Evolutionary conservation across 495 filamentous ascomycete genomes (phyloP).

Genomic region (Rhypophila decipiens): DNA sequence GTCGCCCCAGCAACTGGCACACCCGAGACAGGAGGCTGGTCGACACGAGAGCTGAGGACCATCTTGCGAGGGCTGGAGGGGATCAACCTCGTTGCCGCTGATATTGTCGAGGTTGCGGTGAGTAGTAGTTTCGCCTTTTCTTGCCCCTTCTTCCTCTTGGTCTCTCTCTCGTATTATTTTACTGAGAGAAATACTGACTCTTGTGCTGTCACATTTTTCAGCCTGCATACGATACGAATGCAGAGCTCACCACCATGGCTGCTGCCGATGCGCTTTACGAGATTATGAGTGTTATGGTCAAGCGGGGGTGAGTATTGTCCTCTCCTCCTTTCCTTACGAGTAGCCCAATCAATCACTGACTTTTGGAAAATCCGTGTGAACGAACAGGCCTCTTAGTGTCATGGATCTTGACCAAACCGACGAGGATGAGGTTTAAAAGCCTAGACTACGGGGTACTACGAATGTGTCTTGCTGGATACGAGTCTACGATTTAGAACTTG

Average conservation of each 20-base stretch:
- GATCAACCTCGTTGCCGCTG: slow-evolving; percentile 66
- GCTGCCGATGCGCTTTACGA: slow-evolving; percentile 79
- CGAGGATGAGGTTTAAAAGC: not conserved
- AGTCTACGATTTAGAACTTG: no score
- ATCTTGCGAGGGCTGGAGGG: slow-evolving; percentile 66
- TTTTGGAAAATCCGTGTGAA: no score
- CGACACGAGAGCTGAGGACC: slow-evolving; percentile 63
- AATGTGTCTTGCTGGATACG: no score
- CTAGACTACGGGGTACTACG: no score
- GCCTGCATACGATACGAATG: slow-evolving; percentile 81
- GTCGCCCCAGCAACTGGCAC: slow-evolving; percentile 69
- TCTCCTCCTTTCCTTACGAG: not conserved
- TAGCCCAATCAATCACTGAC: no score
- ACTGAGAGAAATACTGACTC: no score
- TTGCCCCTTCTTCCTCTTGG: not conserved
- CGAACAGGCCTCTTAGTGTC: slow-evolving; percentile 12
- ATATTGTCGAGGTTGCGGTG: slow-evolving; percentile 75
- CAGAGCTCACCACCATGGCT: slow-evolving; percentile 79
- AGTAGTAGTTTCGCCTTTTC: slow-evolving; percentile 16
- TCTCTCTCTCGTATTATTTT: not conserved
- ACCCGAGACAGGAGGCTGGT: slow-evolving; percentile 73
- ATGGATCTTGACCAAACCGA: slow-evolving; percentile 5
- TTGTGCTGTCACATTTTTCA: no score
- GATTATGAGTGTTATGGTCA: slow-evolving; percentile 81
- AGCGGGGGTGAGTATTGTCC: slow-evolving; percentile 33